Base-by-base conservation (phyloP, 2,329 filamentous ascomycete genomes). In the Calonectria multiphialidica region DNA sequence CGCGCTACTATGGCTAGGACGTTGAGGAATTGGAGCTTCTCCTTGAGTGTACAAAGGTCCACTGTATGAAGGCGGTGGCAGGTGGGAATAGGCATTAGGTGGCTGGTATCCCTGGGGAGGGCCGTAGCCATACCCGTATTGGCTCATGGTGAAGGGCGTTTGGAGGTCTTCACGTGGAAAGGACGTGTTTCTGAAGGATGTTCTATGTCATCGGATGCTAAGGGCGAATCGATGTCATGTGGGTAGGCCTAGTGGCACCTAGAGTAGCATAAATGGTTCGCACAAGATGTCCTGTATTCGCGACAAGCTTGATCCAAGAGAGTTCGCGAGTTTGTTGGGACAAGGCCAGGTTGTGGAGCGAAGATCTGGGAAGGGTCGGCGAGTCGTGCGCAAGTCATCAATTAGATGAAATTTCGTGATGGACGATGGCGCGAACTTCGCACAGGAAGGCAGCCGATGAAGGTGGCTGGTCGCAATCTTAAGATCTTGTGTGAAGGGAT, bases 71-170 rank as follows among this genome's bases (percentile, higher is more conserved):
- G 77, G 67, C 37, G 70, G 66, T 15, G 76, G 59, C 12, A 71
- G 49, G 40, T 76, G 78, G 21, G 71, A 30, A 66, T 76, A 78
- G 35, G 73, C 47, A 66, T 75, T 75, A 25, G 77, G 75, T 18
- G 73, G 59, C 64, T 74, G 77, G 45, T 79, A 77, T 64, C 77
- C 75, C 47, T 75, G 68, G 25, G 78, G 70, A 69, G 66, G 69
- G 66, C 74, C 78, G 63, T 78, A 78, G 45, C 79, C 79, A 71
- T 77, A 79, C 15, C 78, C 75, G 59, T 80, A 76, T 53, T 80
- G 76, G 64, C 73, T 82, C 82, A 84, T 84, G 21, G n/a, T 61
- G 78, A 53, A 63, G 30, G 28, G 23, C 23, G 30, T 35, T 45
- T 47, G 53, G 28, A 45, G 47, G 23, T 45, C 42, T 67, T 40